A percentile compares a stretch with the other conserved stretches of the same genome.
phyloP scores from a whole-genome alignment of 805 yeast genomes.

The Zygosaccharomyces rouxii region DNA sequence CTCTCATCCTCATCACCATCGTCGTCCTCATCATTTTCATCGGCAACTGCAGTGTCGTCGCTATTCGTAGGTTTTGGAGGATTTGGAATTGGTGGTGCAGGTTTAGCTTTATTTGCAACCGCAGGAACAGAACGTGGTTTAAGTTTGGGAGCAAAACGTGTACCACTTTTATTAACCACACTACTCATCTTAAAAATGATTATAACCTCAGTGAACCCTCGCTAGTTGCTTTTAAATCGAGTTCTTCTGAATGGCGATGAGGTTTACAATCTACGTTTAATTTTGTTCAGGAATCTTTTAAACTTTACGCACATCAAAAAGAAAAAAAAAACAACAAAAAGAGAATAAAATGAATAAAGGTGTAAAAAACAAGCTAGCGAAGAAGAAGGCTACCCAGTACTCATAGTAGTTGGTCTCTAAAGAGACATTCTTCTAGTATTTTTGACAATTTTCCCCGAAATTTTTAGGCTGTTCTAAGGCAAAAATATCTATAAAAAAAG shows the following conservation, averaged over 20 bases:
- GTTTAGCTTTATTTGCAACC: constrained; percentile 27
- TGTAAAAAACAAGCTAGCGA: background rate
- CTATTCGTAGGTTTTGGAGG: constrained; percentile 8
- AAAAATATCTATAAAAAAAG: too few relatives aligned
- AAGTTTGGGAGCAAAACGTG: constrained; percentile 62
- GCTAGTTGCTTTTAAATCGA: background rate
- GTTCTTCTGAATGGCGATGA: background rate
- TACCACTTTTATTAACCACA: constrained; percentile 46
- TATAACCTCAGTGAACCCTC: background rate
- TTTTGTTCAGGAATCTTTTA: background rate
- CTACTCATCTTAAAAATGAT: constrained; percentile 30
- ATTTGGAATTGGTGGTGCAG: constrained; percentile 18
- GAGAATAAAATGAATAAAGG: background rate
- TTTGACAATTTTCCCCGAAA: too few relatives aligned
- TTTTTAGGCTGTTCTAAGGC: too few relatives aligned
- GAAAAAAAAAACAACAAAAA: background rate
- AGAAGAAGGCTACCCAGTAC: too few relatives aligned
- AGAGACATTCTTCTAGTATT: too few relatives aligned
- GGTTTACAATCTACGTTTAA: background rate
- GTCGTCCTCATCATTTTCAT: constrained; percentile 4
- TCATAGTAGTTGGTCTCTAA: too few relatives aligned
- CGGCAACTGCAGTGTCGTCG: constrained; percentile 1
- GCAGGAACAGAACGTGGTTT: constrained; percentile 39
- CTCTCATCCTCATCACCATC: constrained; percentile 1
- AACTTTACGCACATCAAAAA: background rate